A percentile compares a stretch with the other conserved stretches of the same genome.
phyloP scores from a whole-genome alignment of 257 asterid species.

The Solanum clarkiae region DNA sequence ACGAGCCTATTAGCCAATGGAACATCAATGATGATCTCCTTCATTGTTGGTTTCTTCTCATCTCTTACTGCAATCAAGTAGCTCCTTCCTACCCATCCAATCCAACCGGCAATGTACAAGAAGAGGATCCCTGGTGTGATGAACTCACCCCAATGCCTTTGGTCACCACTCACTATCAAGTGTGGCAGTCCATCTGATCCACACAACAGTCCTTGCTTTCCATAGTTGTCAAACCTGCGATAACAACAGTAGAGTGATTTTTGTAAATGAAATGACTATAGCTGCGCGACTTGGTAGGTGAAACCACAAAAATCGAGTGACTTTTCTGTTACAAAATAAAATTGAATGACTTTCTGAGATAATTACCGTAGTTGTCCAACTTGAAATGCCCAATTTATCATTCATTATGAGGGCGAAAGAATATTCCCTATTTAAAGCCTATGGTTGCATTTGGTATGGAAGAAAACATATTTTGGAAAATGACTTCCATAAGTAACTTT shows the following conservation, averaged over 20 bases:
- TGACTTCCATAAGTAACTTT: too few species aligned
- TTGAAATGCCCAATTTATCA: too few species aligned
- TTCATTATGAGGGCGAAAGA: too few species aligned
- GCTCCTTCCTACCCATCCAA: slow-evolving; percentile 98
- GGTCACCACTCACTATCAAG: slow-evolving; percentile 96
- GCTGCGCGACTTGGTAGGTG: neutral
- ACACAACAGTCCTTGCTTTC: slow-evolving; percentile 74
- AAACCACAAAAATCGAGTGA: neutral
- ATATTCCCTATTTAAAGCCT: too few species aligned
- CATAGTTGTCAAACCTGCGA: slow-evolving; percentile 69
- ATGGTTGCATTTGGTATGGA: too few species aligned
- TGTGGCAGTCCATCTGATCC: slow-evolving; percentile 94
- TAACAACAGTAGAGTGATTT: neutral
- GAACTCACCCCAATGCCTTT: slow-evolving; percentile 96
- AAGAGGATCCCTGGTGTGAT: slow-evolving; percentile 86
- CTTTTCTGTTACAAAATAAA: neutral
- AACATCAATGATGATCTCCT: slow-evolving; percentile 96
- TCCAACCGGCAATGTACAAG: slow-evolving; percentile 94
- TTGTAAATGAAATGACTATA: neutral
- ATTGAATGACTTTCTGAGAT: too few species aligned
- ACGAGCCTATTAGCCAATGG: slow-evolving; percentile 64
- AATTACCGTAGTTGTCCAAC: too few species aligned
- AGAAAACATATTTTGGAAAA: too few species aligned
- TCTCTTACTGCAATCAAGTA: slow-evolving; percentile 83
- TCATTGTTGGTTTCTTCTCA: slow-evolving; percentile 80